These are phyloP conservation scores for Rugonectria rugulosa DNA, from an alignment of 2,329 filamentous ascomycete species.

Conservation along the genomic window DNA sequence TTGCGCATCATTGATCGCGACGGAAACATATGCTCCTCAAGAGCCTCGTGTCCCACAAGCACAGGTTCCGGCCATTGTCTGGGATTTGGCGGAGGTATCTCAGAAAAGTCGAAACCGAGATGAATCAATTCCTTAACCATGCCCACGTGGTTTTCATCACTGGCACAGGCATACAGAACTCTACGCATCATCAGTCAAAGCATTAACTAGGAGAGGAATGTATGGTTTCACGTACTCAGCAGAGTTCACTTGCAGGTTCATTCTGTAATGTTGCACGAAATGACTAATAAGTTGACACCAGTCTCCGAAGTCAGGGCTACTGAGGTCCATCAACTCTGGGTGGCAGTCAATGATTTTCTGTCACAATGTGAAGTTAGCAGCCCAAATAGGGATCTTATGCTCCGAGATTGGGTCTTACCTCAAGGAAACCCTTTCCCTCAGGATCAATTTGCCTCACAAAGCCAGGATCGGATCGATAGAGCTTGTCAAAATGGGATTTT, in stretches of 20 bases:
- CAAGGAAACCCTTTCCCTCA: neutral
- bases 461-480: neutral
- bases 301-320: neutral
- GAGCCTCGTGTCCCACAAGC: neutral
- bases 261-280: neutral
- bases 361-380: neutral
- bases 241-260: neutral
- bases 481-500: neutral
- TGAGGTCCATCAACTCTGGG: neutral
- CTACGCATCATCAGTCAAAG: neutral
- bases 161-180: neutral
- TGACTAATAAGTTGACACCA: neutral
- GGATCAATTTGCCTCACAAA: conserved; percentile 8
- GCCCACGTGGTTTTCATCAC: neutral
- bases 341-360: neutral
- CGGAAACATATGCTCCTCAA: too few relatives aligned
- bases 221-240: neutral
- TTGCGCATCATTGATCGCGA: neutral
- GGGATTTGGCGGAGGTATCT: neutral
- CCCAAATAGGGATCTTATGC: neutral
- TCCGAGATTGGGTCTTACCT: neutral
- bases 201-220: neutral
- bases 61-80: conserved; percentile 2
- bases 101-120: conserved; percentile 4
- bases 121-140: neutral